A percentile compares a stretch with the other conserved stretches of the same genome.
Conservation (phyloP, 169 alveolate genomes). For the Plasmodium vivax region DNA sequence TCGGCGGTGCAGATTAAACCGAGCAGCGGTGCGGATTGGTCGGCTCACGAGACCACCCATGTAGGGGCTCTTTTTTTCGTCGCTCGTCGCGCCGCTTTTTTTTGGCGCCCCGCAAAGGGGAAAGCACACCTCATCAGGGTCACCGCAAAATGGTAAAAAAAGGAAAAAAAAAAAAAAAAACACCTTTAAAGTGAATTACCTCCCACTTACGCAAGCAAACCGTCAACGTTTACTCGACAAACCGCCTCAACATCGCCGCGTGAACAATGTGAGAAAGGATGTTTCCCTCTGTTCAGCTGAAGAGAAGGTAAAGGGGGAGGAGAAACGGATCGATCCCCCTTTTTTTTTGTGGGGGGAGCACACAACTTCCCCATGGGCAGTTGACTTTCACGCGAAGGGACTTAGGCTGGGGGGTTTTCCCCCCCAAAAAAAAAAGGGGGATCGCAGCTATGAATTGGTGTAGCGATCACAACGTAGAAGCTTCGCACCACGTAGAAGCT, state of each 20-base stretch:
- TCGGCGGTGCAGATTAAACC: not conserved
- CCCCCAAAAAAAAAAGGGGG: too few species aligned
- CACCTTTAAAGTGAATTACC: not conserved
- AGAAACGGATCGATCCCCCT: not conserved
- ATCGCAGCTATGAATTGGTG: not conserved
- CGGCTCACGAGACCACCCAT: not conserved
- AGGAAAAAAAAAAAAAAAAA: constrained; percentile 8
- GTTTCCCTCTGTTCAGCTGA: constrained; percentile 69
- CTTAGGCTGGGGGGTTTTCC: not conserved
- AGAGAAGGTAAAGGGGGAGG: constrained; percentile 14
- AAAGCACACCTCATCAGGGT: not conserved
- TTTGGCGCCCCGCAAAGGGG: not conserved
- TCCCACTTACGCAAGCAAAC: not conserved
- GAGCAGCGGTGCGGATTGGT: not conserved
- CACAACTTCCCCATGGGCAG: not conserved
- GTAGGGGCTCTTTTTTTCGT: not conserved
- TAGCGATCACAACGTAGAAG: too few species aligned
- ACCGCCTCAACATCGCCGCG: not conserved
- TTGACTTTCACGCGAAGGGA: not conserved
- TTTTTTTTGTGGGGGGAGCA: not conserved
- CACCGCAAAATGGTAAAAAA: not conserved
- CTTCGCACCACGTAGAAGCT: not conserved
- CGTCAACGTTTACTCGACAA: not conserved
- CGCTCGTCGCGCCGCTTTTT: not conserved
- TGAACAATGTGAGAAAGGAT: constrained; percentile 26